Base-by-base conservation (phyloP, 768 basidiomycete species). In the Strobilomyces echinocephalus region DNA sequence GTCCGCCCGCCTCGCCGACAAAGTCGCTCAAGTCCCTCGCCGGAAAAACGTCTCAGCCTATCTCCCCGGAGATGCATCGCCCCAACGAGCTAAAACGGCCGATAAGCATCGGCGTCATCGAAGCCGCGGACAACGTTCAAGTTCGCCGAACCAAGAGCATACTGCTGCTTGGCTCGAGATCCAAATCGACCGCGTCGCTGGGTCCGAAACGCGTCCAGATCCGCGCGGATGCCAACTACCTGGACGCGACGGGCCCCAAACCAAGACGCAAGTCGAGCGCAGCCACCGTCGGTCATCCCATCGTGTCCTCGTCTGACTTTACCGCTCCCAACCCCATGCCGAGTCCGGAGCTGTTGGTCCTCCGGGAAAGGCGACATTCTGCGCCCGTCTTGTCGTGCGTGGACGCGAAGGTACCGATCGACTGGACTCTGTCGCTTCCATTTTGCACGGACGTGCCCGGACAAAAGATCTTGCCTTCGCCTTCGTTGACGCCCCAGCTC, bases 61-160 rank as follows among this genome's bases (percentile, higher is more conserved):
- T 15, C 10, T 55, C 64, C 0, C 51, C 57, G 35, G 54, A 53
- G 39, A 50, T 45, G 20, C 53, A 26, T 33, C 60, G 50, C 2
- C 21, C 60, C 7, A 44, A 26, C 5, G 56, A 49, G 40, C 56
- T 62, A 1, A 63, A 59, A 45, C 57, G 66, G 16, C 68, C 69
- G 0, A 59, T 54, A 8, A 70, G 69, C 47, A 57, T 69, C 40
- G 59, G 69, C 3, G 60, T 69, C n/a, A 60, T 70, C 10, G 69
- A 69, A 38, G 69, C 67, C 40, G 63, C 67, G 18, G 67, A 64
- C 26, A 55, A 60, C 12, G 46, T 43, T 1, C 58, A 62, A 10
- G 62, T 63, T n/a, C 63, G 63, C 26, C 59, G 64, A 16, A 69
- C 69, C 28, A 69, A 69, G 36, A 69, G 68, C 47, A 69, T 71